These are phyloP conservation scores for Phyllosticta citriasiana DNA, from an alignment of 2,329 filamentous ascomycete species.

Conservation along the genomic window DNA sequence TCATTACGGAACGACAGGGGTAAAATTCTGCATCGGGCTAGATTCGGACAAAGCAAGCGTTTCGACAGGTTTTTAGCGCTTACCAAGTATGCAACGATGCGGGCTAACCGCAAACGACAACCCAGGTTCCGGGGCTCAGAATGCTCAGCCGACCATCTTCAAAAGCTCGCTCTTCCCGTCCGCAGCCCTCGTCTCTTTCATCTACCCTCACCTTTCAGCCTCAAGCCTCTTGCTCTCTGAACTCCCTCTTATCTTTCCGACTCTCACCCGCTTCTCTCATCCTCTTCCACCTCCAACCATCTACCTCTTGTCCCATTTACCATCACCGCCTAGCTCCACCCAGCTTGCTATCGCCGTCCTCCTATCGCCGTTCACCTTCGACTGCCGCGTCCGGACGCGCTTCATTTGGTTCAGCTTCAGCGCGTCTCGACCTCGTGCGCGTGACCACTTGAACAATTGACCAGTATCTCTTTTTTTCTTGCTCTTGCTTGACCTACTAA, in stretches of 20 bases:
- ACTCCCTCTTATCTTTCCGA: background rate
- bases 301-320: background rate
- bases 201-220: conserved; percentile 20
- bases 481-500: conserved; percentile 22
- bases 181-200: conserved; percentile 26
- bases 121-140: background rate
- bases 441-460: conserved; percentile 1
- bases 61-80: background rate
- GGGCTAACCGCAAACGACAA: background rate
- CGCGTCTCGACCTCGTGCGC: background rate
- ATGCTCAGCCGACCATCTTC: conserved; percentile 2
- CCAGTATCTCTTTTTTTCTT: conserved; percentile 8
- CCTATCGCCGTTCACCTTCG: conserved; percentile 13
- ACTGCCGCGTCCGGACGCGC: conserved; percentile 10
- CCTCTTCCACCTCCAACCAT: conserved; percentile 11
- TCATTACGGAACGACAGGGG: background rate
- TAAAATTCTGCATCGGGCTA: background rate
- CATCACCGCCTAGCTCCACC: conserved; percentile 2
- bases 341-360: background rate
- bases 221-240: conserved; percentile 16
- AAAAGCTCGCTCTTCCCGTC: conserved; percentile 23
- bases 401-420: background rate
- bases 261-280: conserved; percentile 2
- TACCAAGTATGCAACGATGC: background rate
- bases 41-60: background rate